phyloP scores from a whole-genome alignment of 1,284 basidiomycete species.

The Boletellus deceptivus region DNA sequence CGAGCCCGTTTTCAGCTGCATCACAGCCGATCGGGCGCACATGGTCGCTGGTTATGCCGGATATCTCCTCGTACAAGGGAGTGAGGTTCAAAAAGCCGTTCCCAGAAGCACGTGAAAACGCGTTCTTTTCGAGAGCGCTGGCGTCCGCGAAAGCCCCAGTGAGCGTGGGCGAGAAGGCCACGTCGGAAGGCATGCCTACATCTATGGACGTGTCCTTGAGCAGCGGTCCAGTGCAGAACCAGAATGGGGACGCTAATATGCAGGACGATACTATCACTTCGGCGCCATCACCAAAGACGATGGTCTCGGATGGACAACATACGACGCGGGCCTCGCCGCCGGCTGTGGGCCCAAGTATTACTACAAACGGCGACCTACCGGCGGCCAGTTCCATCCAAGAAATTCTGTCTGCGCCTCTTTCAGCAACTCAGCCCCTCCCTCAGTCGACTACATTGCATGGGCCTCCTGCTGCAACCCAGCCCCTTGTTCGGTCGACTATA shows the following conservation, averaged over 20 bases:
- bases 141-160: neutral
- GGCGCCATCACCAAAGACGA: neutral
- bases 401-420: neutral
- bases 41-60: constrained; percentile 18
- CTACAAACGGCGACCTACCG: neutral
- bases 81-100: constrained; percentile 20
- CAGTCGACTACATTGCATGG: no score
- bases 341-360: neutral
- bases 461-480: neutral
- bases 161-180: neutral
- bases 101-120: constrained; percentile 13
- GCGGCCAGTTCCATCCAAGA: neutral
- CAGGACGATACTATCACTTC: neutral
- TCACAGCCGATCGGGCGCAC: constrained; percentile 1
- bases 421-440: neutral
- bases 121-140: constrained; percentile 28
- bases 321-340: neutral
- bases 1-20: neutral
- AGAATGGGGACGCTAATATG: constrained; percentile 4
- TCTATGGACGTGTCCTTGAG: neutral
- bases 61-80: constrained; percentile 24
- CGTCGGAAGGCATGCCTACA: neutral
- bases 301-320: neutral
- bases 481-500: neutral
- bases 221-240: neutral